Percentiles rank a stretch among this genome's conserved stretches.
phyloP scores from a whole-genome alignment of 768 basidiomycete species.

The Zangia roseola region DNA sequence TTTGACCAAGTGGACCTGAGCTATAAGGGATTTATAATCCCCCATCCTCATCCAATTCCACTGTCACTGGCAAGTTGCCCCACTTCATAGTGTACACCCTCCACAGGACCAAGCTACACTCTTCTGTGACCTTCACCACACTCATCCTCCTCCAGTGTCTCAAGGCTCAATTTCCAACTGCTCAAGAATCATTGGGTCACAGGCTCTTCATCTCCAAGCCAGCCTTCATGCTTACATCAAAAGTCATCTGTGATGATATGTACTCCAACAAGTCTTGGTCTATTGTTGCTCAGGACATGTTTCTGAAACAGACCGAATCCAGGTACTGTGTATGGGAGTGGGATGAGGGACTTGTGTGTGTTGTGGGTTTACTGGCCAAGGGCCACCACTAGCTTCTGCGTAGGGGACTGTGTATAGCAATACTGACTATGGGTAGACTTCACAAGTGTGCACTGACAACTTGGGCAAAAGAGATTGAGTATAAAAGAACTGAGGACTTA shows the following conservation, averaged over 20 bases:
- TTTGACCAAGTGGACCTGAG: too few species aligned
- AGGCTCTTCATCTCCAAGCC: constrained; percentile 70
- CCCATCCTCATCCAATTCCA: constrained; percentile 38
- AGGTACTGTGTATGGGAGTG: too few species aligned
- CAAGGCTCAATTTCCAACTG: constrained; percentile 71
- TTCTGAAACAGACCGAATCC: too few species aligned
- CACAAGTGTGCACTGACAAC: too few species aligned
- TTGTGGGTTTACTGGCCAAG: too few species aligned
- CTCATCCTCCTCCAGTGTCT: constrained; percentile 58
- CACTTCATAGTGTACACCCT: constrained; percentile 70
- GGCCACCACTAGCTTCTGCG: too few species aligned
- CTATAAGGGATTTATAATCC: too few species aligned
- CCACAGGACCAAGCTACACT: constrained; percentile 62
- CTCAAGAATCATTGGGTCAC: constrained; percentile 73
- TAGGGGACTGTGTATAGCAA: too few species aligned
- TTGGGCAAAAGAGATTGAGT: too few species aligned
- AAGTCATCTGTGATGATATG: constrained; percentile 91
- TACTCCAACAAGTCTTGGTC: constrained; percentile 94
- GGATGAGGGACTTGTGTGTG: too few species aligned
- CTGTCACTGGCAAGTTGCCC: constrained; percentile 37
- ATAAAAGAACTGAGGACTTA: too few species aligned
- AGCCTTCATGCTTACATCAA: constrained; percentile 70
- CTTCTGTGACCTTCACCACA: constrained; percentile 43
- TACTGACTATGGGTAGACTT: too few species aligned
- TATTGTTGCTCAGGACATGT: constrained; percentile 87